Base-by-base conservation (phyloP, 805 yeast species). In the Pichia pseudocactophila region DNA sequence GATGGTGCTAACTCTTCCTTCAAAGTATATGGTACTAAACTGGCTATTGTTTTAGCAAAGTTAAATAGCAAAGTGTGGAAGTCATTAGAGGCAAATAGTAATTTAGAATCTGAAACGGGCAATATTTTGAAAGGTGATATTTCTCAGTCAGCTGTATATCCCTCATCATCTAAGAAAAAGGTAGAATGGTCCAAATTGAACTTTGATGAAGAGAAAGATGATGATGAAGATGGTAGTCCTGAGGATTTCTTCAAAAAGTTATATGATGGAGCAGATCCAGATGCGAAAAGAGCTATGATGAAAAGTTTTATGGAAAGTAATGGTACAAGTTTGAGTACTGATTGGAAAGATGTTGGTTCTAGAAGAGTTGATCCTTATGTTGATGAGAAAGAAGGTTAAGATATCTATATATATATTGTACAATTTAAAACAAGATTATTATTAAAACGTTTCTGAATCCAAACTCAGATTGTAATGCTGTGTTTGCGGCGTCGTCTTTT, bases 201-300 rank as follows among this genome's bases (percentile, higher is more conserved):
- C n/a, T 40, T 34, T 17, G 45, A 43, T 18, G 45, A 6, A 22
- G 8, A 22, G 25, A 8, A 65, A 2, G 68, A 64, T 3, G 71
- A 66, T 3, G 73, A 64, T 6, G 69, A 63, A 1, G 76, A 72
- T 3, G 67, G 61, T 0, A 74, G 71, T 19, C 76, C 77, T 3
- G 76, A 78, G 46, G 79, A 70, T 1, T 89, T 92, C 54, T 92
- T 92, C 65, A 74, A 77, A 51, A 70, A 77, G 49, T 56, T 92
- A 10, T 92, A 82, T 63, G 71, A 72, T 22, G 79, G 73, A 49
- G 90, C 95, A 0, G 95, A 88, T 57, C 92, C 83, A 7, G 96
- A 92, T 54, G 81, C 95, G 1, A 69, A 69, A 51, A 70, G 94
- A 40, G 99, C 99, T 2, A 92, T 92, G 97, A 82, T 86, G 95